These are phyloP conservation scores for Sphaerulina musiva DNA, from an alignment of 2,329 filamentous ascomycete genomes.

Conservation along the genomic window DNA sequence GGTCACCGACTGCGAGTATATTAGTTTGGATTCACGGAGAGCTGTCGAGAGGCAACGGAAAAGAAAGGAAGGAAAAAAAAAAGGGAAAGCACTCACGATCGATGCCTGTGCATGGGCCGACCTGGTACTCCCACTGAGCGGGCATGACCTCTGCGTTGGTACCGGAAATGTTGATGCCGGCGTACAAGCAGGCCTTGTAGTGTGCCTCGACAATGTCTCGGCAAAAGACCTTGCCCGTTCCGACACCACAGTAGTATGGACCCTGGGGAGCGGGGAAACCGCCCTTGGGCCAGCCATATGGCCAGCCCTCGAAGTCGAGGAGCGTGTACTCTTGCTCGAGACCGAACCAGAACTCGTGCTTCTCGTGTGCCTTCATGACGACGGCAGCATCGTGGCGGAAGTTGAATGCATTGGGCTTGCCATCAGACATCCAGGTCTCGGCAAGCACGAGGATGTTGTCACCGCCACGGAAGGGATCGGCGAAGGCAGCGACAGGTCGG, in stretches of 20 bases:
- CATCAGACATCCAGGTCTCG: slow-evolving; percentile 92
- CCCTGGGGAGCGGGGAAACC: slow-evolving; percentile 90
- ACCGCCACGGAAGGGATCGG: slow-evolving; percentile 80
- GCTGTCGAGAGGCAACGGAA: not conserved
- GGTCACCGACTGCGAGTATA: slow-evolving; percentile 66
- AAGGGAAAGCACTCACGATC: slow-evolving; percentile 52
- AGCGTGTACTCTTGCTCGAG: slow-evolving; percentile 97
- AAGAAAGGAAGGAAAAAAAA: too few species aligned
- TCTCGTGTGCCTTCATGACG: slow-evolving; percentile 79
- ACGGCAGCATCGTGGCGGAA: slow-evolving; percentile 85
- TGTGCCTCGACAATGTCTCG: slow-evolving; percentile 95
- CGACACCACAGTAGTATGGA: slow-evolving; percentile 97
- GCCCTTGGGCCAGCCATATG: slow-evolving; percentile 83
- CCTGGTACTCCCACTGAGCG: slow-evolving; percentile 96
- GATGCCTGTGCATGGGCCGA: slow-evolving; percentile 83
- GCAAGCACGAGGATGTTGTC: slow-evolving; percentile 92
- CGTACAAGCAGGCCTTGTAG: slow-evolving; percentile 84
- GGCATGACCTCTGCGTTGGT: slow-evolving; percentile 99
- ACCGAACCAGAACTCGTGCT: slow-evolving; percentile 91
- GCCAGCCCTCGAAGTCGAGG: slow-evolving; percentile 76
- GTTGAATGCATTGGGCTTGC: slow-evolving; percentile 97
- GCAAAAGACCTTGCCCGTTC: slow-evolving; percentile 93
- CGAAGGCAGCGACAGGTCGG: slow-evolving; percentile 79
- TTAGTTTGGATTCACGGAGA: slow-evolving; percentile 3
- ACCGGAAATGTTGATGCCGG: slow-evolving; percentile 87